Evolutionary conservation across 768 basidiomycete genomes (phyloP), one percentile per base, ranked within the genome.

Genomic region (Asterophora lycoperdoides): DNA sequence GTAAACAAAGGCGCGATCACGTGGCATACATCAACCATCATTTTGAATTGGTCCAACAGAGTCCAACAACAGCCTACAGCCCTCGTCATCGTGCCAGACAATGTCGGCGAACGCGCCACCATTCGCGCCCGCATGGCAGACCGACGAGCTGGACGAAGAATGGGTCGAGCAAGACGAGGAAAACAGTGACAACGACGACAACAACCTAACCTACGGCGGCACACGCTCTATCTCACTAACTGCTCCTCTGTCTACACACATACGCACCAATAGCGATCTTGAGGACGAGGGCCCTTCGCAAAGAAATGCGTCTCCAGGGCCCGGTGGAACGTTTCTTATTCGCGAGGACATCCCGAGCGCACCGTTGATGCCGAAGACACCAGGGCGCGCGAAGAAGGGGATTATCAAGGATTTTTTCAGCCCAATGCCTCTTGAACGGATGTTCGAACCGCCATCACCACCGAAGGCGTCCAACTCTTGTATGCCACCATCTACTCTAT

Each of bases 371-470:
- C 81, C 82, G 42, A 83, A 80, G 60, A 86, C 86, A 8, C 85
- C 86, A 8, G 83, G 79, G 18, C 70, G 71, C 36, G 67, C 73
- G 51, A 81, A 81, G 63, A 84, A 81, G 51, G 68, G 72, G n/a
- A 58, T 70, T 33, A 76, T 83, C 39, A 91, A 87, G 67, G 83
- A 88, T 66, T 81, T 97, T 62, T 97, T 97, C 71, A 90, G 84
- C 47, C 91, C 92, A 0, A 64, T 93, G 46, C 84, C 86, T 19
- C 74, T 96, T 8, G 93, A 96, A 67, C 79, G 77, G 47, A 92
- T 96, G 89, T 96, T 95, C 56, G 89, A 94, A 53, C 93, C 93
- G 7, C 93, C 93, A 1, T 89, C 91, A 6, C 90, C 90, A 4
- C 89, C 87, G 5, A 59, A 65, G 14, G 56, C 57, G 8, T 43